Base-by-base conservation (phyloP, 2,329 filamentous ascomycete genomes). In the Stachybotrys echinatus region DNA sequence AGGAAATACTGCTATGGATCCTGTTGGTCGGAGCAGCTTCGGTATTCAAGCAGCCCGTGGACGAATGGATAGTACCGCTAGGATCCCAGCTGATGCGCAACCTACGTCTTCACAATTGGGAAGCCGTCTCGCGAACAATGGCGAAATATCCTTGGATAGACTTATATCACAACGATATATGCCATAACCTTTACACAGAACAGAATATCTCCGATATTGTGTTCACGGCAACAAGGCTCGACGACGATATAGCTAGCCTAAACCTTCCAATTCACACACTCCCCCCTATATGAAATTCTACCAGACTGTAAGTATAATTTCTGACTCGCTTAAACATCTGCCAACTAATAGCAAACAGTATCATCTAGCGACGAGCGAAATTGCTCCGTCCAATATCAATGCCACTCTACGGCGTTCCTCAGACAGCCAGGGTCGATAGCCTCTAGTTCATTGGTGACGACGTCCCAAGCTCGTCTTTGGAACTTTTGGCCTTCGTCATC, bases 381-480 rank as follows among this genome's bases (percentile, higher is more conserved):
- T n/a, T n/a, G n/a, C n/a, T n/a, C n/a, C n/a, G n/a, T n/a, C 27
- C 27, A 6, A 6, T 31, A 31, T 31, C 27, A 31, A 31, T 31
- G 27, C n/a, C 39, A 42, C 19, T 50, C 37, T 6, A 55, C 18
- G 10, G 50, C 20, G 43, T 49, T 53, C 20, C 37, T 21, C 27
- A 67, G 52, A 44, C 58, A 63, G 2, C 64, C 64, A 14, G 63
- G 62, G 43, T 60, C 54, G 19, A 58, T 50, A 12, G 39, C 38
- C 48, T 69, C 62, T 19, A 68, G 39, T 49, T 65, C 57, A 19
- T 50, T 53, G 4, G 58, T 54, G 22, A 69, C 40, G 8, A 48
- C 45, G 4, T 63, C 53, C 64, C 65, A 68, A 4, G 62, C 46
- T 14, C 43, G 34, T 50, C 63, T 54, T 51, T 65, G 58, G 17